phyloP scores from a whole-genome alignment of 345 rosid species.

The Dimocarpus longan region DNA sequence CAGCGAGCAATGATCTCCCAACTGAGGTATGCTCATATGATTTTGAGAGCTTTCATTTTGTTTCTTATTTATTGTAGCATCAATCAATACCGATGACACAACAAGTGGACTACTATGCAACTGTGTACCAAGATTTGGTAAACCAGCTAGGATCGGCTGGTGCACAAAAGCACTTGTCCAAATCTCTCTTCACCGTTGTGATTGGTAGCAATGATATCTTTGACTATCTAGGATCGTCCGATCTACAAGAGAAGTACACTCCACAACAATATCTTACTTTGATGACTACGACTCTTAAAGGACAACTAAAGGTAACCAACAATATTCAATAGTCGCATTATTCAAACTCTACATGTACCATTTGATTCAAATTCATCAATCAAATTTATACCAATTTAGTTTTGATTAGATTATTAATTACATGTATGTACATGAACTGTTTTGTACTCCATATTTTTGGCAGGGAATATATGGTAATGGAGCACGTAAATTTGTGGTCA shows the following conservation, averaged over 20 bases:
- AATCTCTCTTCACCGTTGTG: conserved; percentile 53
- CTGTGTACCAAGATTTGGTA: conserved; percentile 32
- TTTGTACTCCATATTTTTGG: not conserved
- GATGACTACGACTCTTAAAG: conserved; percentile 52
- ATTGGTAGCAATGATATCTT: conserved; percentile 76
- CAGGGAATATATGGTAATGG: conserved; percentile 47
- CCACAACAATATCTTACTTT: conserved; percentile 44
- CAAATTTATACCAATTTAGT: too few species aligned
- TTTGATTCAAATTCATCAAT: not conserved
- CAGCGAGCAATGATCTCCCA: conserved; percentile 61
- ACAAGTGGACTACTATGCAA: conserved; percentile 54
- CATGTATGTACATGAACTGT: too few species aligned
- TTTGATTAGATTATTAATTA: too few species aligned
- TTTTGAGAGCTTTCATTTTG: too few species aligned
- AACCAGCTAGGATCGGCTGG: conserved; percentile 33
- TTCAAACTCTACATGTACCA: not conserved
- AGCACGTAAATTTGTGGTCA: conserved; percentile 52
- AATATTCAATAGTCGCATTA: not conserved
- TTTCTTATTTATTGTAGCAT: conserved; percentile 20
- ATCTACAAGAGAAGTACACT: conserved; percentile 33
- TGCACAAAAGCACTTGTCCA: conserved; percentile 40
- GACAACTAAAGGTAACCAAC: conserved; percentile 56
- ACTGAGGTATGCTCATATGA: conserved; percentile 44
- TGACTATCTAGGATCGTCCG: conserved; percentile 43
- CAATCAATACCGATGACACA: conserved; percentile 50